phyloP scores from a whole-genome alignment of 208 protist genomes.

The Angomonas deanei region DNA sequence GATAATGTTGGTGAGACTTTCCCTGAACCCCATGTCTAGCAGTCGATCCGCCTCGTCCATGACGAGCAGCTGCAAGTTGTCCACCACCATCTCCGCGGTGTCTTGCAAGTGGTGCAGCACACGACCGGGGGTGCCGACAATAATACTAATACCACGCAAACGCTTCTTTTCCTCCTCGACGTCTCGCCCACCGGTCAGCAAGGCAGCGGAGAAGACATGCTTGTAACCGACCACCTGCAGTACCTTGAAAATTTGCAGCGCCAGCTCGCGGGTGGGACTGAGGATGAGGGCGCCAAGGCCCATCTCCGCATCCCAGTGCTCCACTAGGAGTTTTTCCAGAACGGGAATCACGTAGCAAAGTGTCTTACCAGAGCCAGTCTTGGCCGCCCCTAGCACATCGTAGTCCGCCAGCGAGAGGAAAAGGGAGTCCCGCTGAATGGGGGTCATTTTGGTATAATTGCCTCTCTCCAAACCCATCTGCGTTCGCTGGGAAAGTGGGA shows the following conservation, averaged over 20 bases:
- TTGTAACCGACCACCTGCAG: conserved; percentile 91
- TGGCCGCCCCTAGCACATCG: conserved; percentile 98
- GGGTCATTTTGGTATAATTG: conserved; percentile 93
- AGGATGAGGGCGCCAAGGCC: conserved; percentile 97
- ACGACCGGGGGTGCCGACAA: conserved; percentile 98
- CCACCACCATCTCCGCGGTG: conserved; percentile 83
- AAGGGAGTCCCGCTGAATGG: conserved; percentile 94
- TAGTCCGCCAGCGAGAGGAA: conserved; percentile 92
- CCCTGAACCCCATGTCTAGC: conserved; percentile 97
- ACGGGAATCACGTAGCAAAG: conserved; percentile 98
- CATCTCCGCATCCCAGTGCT: conserved; percentile 87
- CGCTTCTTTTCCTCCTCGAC: conserved; percentile 91
- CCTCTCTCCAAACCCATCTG: conserved; percentile 87
- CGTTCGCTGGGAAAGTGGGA: conserved; percentile 90
- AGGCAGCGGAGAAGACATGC: conserved; percentile 92
- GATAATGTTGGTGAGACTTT: conserved; percentile 93
- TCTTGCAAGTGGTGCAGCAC: conserved; percentile 99
- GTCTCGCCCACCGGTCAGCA: conserved; percentile 98
- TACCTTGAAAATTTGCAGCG: conserved; percentile 99
- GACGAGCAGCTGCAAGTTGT: conserved; percentile 95
- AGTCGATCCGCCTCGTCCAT: conserved; percentile 99
- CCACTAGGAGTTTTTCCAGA: conserved; percentile 89
- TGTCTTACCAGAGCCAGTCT: conserved; percentile 98
- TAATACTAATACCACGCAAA: conserved; percentile 95
- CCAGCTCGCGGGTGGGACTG: conserved; percentile 98